Evolutionary conservation across 208 protist genomes (phyloP).

Genomic region (Leishmania tropica): DNA sequence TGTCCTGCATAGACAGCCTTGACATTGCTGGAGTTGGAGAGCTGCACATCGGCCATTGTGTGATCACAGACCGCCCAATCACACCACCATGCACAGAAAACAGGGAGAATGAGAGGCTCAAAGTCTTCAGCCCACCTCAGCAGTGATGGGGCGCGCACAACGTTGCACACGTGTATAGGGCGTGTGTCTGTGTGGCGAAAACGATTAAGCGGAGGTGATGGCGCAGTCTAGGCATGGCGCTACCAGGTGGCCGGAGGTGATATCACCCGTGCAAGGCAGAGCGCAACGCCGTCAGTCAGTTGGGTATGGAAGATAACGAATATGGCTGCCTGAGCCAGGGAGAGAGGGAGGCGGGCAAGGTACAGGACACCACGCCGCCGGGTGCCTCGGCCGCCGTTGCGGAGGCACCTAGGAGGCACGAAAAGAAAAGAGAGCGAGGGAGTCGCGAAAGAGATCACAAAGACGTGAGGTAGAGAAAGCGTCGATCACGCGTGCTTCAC

Average conservation of each 20-base stretch:
- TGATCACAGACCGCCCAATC: background rate
- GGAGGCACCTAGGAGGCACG: background rate
- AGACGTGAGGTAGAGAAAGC: background rate
- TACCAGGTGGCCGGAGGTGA: background rate
- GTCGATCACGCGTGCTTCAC: background rate
- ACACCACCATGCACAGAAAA: background rate
- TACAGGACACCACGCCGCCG: background rate
- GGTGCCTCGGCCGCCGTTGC: background rate
- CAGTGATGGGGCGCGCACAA: background rate
- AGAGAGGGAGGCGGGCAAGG: background rate
- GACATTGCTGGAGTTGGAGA: constrained; percentile 22
- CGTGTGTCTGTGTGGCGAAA: background rate
- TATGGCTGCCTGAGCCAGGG: background rate
- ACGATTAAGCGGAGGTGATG: background rate
- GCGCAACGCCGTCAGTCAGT: background rate
- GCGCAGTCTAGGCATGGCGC: background rate
- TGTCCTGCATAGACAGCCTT: constrained; percentile 23
- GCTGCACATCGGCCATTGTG: background rate
- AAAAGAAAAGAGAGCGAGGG: background rate
- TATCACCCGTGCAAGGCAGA: background rate
- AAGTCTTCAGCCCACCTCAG: background rate
- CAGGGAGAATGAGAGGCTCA: background rate
- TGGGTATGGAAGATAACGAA: background rate
- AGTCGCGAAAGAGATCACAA: background rate
- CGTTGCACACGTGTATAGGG: background rate